Percentiles rank a stretch among this genome's conserved stretches.
Evolutionary conservation across 768 basidiomycete species (phyloP).

Genomic region (Lentinula edodes): DNA sequence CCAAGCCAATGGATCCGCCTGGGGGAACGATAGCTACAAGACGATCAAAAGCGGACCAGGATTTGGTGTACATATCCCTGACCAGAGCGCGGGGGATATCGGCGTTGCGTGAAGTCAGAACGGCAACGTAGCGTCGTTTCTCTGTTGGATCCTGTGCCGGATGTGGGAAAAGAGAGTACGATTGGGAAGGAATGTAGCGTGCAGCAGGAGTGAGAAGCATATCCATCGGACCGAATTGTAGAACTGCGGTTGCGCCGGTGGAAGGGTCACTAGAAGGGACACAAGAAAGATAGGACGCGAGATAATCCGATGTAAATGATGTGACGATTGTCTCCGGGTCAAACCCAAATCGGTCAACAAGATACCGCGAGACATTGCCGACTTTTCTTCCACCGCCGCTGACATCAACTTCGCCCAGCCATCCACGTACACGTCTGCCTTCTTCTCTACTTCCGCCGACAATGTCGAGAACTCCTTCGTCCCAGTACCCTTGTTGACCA

Average conservation of each 20-base stretch:
- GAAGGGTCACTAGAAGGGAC: constrained; percentile 46
- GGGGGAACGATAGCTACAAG: constrained; percentile 88
- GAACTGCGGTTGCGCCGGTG: constrained; percentile 54
- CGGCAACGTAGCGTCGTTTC: constrained; percentile 66
- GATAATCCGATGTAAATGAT: constrained; percentile 72
- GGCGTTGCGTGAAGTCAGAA: constrained; percentile 51
- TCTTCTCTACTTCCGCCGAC: constrained; percentile 74
- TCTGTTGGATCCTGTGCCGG: constrained; percentile 75
- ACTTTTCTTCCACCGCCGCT: constrained; percentile 58
- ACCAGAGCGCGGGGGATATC: constrained; percentile 82
- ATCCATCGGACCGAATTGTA: constrained; percentile 82
- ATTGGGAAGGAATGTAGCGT: constrained; percentile 67
- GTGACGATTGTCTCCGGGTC: constrained; percentile 70
- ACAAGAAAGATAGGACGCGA: constrained; percentile 74
- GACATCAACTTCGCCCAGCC: constrained; percentile 80
- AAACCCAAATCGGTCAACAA: constrained; percentile 78
- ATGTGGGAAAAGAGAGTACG: constrained; percentile 74
- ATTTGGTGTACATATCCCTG: constrained; percentile 89
- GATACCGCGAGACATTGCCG: constrained; percentile 66
- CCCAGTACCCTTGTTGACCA: constrained; percentile 66
- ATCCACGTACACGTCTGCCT: constrained; percentile 62
- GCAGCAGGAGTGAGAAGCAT: constrained; percentile 68
- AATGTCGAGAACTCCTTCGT: constrained; percentile 72
- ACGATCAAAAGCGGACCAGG: constrained; percentile 88
- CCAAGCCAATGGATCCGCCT: constrained; percentile 86